Base-by-base conservation (phyloP, 1,139 yeast genomes). In the Suhomyces coccinellae region DNA sequence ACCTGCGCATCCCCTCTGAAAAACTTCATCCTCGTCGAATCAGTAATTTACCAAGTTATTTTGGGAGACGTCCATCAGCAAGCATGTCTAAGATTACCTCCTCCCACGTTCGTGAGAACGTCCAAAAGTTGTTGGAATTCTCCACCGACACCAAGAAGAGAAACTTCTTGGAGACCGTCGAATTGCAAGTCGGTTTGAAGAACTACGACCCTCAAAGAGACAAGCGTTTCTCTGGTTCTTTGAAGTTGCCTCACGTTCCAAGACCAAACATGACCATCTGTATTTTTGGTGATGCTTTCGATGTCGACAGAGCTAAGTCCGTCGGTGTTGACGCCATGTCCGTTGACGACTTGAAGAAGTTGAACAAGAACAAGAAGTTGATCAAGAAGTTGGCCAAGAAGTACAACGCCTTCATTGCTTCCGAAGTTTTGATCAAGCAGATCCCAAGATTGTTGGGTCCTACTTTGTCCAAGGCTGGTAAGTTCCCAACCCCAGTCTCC, bases 161-260 rank as follows among this genome's bases (percentile, higher is more conserved):
- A 87, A 93, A 95, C 96, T 95, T 95, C 83, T 87, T 93, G 80
- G 99, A 95, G 85, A 93, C 99, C 78, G 91, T 95, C 70, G 99
- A 95, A 82, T 86, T 95, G 75, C 99, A 95, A 83, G 96, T 95
- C 70, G 99, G 99, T 77, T 85, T 95, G 71, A 95, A 95, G 93
- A 93, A 93, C 96, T 95, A 95, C 82, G 99, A 95, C 79, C 98
- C 99, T 74, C 99, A 95, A 84, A 91, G 99, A 87, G 99, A 95
- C 80, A 95, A 95, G 93, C 98, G 99, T 89, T 95, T 95, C 98
- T 91, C 98, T 75, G 99, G 99, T 83, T 73, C 98, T 71, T 86
- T 95, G 82, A 93, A 86, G 82, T 85, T 95, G 69, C 99, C 99
- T 72, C 85, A 85, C 73, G 97, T 95, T 63, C 99, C 99, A 82